Evolutionary conservation across 352 stramenopile species (phyloP), one percentile per base, ranked within the genome.

Genomic region (Globisporangium nagaii): DNA sequence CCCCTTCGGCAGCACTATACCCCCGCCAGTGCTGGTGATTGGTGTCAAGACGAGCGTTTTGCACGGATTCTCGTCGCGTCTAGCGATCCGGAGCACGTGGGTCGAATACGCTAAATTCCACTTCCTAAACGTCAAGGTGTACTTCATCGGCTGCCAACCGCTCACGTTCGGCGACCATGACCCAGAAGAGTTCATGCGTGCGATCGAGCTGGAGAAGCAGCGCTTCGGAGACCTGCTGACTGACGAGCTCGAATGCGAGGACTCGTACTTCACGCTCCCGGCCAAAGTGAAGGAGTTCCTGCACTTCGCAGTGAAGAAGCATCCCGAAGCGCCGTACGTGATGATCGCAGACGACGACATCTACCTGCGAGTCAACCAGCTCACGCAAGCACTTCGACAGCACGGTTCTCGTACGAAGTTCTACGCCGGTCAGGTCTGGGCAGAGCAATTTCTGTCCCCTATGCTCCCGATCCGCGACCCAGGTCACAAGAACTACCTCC

Each of bases 341-440:
- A 78, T 87, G 70, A 64, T 86, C 25, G 58, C 68, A 4, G 75
- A 87, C 53, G 76, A 86, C 34, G 72, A 87, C 40, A 59, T 86
- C 15, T 84, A 82, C 34, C 46, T 85, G 4, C 63, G 58, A 22
- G 43, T 71, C 8, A 67, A 79, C 28, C 9, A 62, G 32, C 24
- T 79, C 4, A 31, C 63, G 3, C 32, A 41, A 22, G 13, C 56
- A 49, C 25, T 28, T 44, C 35, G 63, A 19, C 8, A 48, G 47
- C 45, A 58, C 37, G 44, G 44, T 24, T 35, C 30, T 62, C 15
- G 34, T 3, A 32, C 22, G 1, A 22, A 17, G 17, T 68, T 65
- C 42, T 78, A 74, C 47, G 56, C 50, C 11, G 70, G 70, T 1
- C 68, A 84, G 27, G 59, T 86, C n/a, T 79, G 58, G 53, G 35